Percentiles rank a stretch among this genome's conserved stretches.
phyloP scores from a whole-genome alignment of 2,329 filamentous ascomycete genomes.

The Penicillium palitans region DNA sequence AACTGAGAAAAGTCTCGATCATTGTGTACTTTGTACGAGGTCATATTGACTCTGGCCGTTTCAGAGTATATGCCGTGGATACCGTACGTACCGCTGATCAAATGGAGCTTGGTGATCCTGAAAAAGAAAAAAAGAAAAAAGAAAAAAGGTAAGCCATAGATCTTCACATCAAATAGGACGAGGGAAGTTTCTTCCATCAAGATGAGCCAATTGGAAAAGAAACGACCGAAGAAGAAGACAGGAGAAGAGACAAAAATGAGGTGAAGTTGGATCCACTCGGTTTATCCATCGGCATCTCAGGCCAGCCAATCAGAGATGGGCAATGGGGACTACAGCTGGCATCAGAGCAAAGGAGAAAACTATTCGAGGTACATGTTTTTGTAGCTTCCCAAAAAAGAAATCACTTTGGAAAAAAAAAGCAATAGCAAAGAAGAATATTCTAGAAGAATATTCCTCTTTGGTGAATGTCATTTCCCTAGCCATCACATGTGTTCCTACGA shows the following conservation, averaged over 20 bases:
- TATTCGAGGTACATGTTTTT: too few relatives aligned
- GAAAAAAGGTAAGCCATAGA: neutral
- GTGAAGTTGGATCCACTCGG: conserved; percentile 1
- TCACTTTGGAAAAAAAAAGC: neutral
- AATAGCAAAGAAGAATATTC: neutral
- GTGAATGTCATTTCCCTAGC: neutral
- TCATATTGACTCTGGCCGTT: neutral
- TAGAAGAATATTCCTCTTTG: too few relatives aligned
- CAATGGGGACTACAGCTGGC: neutral
- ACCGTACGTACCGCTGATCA: neutral
- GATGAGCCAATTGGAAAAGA: neutral
- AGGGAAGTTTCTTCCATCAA: neutral
- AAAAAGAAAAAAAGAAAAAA: neutral
- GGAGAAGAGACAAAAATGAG: too few relatives aligned
- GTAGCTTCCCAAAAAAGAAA: neutral
- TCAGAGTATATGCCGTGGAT: neutral
- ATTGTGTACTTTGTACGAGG: neutral
- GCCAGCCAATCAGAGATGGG: conserved; percentile 1
- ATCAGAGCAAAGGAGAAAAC: too few relatives aligned
- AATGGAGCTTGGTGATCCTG: neutral
- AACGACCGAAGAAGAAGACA: neutral
- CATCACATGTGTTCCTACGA: neutral
- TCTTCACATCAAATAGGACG: neutral
- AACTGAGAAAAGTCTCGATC: neutral
- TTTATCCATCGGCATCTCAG: conserved; percentile 1